Evolutionary conservation across 129 eudicot genomes (phyloP).

Genomic region (Pulicaria dysenterica): DNA sequence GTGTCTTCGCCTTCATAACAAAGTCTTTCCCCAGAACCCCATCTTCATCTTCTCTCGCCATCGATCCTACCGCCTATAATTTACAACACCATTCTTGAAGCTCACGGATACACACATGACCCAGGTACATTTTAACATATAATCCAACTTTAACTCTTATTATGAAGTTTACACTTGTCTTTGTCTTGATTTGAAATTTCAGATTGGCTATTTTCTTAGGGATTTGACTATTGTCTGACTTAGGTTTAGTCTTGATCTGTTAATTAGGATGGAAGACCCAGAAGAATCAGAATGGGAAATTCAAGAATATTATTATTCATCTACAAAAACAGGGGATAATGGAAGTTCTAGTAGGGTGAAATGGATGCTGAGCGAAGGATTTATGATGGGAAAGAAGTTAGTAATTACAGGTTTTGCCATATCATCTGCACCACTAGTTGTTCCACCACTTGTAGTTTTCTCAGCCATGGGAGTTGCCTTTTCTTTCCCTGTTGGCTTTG

Average conservation of each 20-base stretch:
- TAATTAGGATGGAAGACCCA: slow-evolving; percentile 54
- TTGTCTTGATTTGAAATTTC: background rate
- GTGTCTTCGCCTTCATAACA: slow-evolving; percentile 26
- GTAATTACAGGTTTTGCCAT: slow-evolving; percentile 59
- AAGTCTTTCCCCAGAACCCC: slow-evolving; percentile 11
- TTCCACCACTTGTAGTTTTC: slow-evolving; percentile 70
- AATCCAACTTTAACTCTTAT: no score
- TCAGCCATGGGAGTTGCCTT: slow-evolving; percentile 78
- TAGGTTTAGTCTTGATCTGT: no score
- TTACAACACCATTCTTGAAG: background rate
- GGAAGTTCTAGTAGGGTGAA: slow-evolving; percentile 24
- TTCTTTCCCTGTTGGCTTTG: slow-evolving; percentile 70
- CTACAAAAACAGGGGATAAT: slow-evolving; percentile 17
- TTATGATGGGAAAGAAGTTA: slow-evolving; percentile 52
- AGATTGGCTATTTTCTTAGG: background rate
- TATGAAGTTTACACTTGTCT: background rate
- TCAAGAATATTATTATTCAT: slow-evolving; percentile 25
- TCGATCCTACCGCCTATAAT: background rate
- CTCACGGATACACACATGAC: background rate
- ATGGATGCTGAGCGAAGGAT: slow-evolving; percentile 55
- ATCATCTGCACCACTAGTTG: slow-evolving; percentile 69
- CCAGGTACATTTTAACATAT: slow-evolving; percentile 2
- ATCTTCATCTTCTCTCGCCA: background rate
- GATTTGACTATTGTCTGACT: no score
- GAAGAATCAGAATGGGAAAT: slow-evolving; percentile 45